A percentile compares a stretch with the other conserved stretches of the same genome.
Evolutionary conservation across 768 basidiomycete genomes (phyloP).

Genomic region (Hygrophorus pudorinus): DNA sequence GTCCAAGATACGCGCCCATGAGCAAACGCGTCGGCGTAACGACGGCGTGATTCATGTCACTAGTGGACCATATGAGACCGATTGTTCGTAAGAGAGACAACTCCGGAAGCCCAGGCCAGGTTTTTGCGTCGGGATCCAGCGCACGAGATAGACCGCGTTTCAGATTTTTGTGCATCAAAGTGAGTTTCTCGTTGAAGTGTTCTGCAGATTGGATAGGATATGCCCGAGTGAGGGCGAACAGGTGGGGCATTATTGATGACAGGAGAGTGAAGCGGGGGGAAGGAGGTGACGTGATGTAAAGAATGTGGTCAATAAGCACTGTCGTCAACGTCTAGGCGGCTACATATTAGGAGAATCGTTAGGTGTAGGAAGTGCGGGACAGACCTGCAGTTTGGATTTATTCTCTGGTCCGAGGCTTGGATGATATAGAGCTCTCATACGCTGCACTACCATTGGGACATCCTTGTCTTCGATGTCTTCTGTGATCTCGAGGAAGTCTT

Average conservation of each 20-base stretch:
- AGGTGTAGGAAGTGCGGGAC: conserved; percentile 10
- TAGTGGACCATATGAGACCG: conserved; percentile 84
- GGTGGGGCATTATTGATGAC: conserved; percentile 62
- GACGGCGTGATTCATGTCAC: conserved; percentile 88
- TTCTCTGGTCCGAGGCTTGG: conserved; percentile 88
- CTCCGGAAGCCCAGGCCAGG: conserved; percentile 84
- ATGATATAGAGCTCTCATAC: conserved; percentile 86
- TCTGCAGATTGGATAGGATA: conserved; percentile 77
- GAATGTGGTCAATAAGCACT: conserved; percentile 81
- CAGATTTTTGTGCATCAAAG: conserved; percentile 91
- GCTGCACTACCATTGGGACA: conserved; percentile 72
- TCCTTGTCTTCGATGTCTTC: conserved; percentile 62
- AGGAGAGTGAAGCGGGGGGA: conserved; percentile 50
- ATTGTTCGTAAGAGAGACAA: conserved; percentile 71
- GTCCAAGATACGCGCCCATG: conserved; percentile 84
- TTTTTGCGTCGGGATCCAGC: conserved; percentile 50
- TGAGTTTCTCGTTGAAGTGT: conserved; percentile 72
- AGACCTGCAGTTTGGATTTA: conserved; percentile 84
- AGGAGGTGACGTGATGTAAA: conserved; percentile 62
- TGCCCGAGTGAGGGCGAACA: conserved; percentile 65
- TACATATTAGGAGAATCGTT: conserved; percentile 4
- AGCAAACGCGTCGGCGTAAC: conserved; percentile 79
- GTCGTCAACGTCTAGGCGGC: conserved; percentile 50
- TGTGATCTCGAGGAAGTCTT: conserved; percentile 82
- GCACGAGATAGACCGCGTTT: conserved; percentile 66